A percentile compares a stretch with the other conserved stretches of the same genome.
These are phyloP conservation scores for Andrographis paniculata DNA, from an alignment of 305 asterid species.

Conservation along the genomic window DNA sequence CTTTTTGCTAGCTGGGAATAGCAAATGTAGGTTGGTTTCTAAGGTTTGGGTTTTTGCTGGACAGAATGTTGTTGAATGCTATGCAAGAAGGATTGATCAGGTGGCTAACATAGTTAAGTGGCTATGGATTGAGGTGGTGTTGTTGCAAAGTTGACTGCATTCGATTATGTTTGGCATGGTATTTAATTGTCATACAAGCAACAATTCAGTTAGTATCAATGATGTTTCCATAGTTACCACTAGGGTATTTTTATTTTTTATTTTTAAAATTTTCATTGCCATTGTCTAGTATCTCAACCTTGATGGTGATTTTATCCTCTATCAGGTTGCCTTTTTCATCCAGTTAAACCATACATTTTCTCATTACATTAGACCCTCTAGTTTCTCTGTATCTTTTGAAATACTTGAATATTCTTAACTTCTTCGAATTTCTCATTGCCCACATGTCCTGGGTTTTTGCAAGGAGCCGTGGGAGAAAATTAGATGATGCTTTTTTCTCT, in stretches of 20 bases:
- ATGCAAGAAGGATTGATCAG: neutral
- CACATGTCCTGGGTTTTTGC: slow-evolving; percentile 47
- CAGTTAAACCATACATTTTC: neutral
- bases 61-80: neutral
- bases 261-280: too few species aligned
- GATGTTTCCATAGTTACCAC: neutral
- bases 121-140: neutral
- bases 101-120: neutral
- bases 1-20: neutral
- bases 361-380: neutral
- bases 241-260: neutral
- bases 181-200: too few species aligned
- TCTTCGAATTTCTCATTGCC: slow-evolving; percentile 33
- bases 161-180: neutral
- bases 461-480: slow-evolving; percentile 42
- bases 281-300: neutral
- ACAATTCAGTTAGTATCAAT: too few species aligned
- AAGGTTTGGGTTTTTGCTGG: neutral
- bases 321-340: neutral
- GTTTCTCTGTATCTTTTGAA: slow-evolving; percentile 3
- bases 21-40: neutral
- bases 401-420: slow-evolving; percentile 23
- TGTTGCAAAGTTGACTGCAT: neutral
- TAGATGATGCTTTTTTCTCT: slow-evolving; percentile 24
- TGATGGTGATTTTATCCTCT: neutral